Evolutionary conservation across 2,329 filamentous ascomycete genomes (phyloP), one percentile per base, ranked within the genome.

Genomic region (Nemania sp.): DNA sequence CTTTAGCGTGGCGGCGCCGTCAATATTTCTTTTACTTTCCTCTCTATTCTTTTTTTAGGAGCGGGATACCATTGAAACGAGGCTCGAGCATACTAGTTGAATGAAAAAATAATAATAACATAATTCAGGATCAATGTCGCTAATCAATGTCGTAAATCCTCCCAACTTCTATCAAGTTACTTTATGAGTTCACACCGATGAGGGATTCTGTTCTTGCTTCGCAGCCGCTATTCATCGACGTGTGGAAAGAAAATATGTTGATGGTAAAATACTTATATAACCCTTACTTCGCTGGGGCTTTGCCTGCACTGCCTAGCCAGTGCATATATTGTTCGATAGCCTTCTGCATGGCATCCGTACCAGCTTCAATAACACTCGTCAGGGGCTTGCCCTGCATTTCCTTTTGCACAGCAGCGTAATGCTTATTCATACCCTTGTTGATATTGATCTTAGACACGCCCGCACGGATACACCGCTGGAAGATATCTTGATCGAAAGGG

Each of bases 351-450:
- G 77, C 78, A 32, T 79, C 72, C 0, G 83, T 85, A 11, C 82
- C 82, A 1, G 80, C 80, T 74, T 85, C 83, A 27, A 85, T 84
- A 45, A 85, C 81, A 52, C 76, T 80, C 22, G 83, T 85, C 70
- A 85, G 73, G 20, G 83, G 82, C 74, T 82, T 82, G 1, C 82
- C 82, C 35, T 73, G 72, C 82, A 83, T 83, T 77, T 83, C 80
- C 64, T 81, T 76, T 77, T 83, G 82, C 45, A 81, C 80, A 5
- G 76, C 75, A 3, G 80, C 80, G 66, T 84, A 84, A 72, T 84
- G 81, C 65, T 82, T 82, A 73, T 85, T 85, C 81, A 85, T 82
- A 52, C 82, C 82, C 77, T 84, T 83, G 77, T 86, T 86, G 77
- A 86, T 84, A 71, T 86, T 86, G 71, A 85, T 76, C 77, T 85